These are phyloP conservation scores for Phytophthora palmivora DNA, from an alignment of 352 stramenopile species.

Conservation along the genomic window DNA sequence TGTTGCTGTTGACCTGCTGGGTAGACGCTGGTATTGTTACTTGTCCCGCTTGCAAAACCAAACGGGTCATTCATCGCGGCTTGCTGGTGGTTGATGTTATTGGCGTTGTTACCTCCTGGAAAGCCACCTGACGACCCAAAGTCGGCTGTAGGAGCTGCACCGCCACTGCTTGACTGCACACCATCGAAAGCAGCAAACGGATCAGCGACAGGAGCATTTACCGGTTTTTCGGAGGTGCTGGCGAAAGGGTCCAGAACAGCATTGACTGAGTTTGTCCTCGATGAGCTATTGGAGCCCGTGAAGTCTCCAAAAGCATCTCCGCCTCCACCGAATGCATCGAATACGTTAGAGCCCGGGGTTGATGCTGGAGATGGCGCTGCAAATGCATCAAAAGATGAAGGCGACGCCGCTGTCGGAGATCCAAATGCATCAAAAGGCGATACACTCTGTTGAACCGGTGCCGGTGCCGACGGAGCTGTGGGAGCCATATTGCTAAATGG, in stretches of 20 bases:
- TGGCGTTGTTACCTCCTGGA: conserved; percentile 13
- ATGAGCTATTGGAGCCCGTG: conserved; percentile 33
- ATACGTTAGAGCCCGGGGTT: conserved; percentile 25
- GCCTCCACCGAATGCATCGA: conserved; percentile 50
- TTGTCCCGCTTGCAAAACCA: conserved; percentile 44
- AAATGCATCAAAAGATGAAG: conserved; percentile 47
- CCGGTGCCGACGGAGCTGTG: conserved; percentile 19
- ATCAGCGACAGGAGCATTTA: conserved; percentile 34
- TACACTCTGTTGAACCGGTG: conserved; percentile 17
- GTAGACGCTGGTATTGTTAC: conserved; percentile 42
- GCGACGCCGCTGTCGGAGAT: conserved; percentile 19
- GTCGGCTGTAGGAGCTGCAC: conserved; percentile 18
- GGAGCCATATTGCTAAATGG: conserved; percentile 44
- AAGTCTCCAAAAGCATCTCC: conserved; percentile 44
- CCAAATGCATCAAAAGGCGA: conserved; percentile 57
- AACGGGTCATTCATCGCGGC: conserved; percentile 54
- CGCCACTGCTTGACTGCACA: conserved; percentile 35
- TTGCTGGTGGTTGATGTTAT: conserved; percentile 28
- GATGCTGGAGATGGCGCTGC: conserved; percentile 32
- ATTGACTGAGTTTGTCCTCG: conserved; percentile 39
- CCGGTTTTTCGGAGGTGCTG: conserved; percentile 21
- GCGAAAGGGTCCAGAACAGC: conserved; percentile 42
- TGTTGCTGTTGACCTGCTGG: conserved; percentile 34
- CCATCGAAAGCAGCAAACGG: conserved; percentile 76
- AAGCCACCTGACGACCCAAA: conserved; percentile 28